These are phyloP conservation scores for Globisporangium takayamanum DNA, from an alignment of 352 stramenopile genomes.

Conservation along the genomic window DNA sequence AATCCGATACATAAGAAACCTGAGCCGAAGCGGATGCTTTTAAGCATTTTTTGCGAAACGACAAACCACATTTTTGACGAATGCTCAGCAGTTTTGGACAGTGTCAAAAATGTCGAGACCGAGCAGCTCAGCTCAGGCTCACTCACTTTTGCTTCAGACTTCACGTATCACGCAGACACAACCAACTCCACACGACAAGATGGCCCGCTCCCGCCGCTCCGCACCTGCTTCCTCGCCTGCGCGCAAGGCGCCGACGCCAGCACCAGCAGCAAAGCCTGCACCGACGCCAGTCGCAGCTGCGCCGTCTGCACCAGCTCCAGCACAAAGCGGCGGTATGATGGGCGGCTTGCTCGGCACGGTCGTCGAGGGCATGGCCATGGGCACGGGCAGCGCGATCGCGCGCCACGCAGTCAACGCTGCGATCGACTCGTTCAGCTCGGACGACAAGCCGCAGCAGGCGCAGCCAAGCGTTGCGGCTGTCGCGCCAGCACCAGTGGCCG, in stretches of 20 bases:
- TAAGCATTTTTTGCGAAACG: too few species aligned
- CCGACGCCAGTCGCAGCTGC: constrained; percentile 26
- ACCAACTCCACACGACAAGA: constrained; percentile 9
- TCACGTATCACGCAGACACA: not conserved
- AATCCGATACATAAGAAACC: too few species aligned
- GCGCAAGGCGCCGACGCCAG: constrained; percentile 30
- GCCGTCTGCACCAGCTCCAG: constrained; percentile 21
- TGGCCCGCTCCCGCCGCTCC: constrained; percentile 67
- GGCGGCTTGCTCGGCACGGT: constrained; percentile 92
- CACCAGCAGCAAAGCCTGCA: constrained; percentile 6
- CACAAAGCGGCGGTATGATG: constrained; percentile 76
- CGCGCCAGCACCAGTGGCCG: constrained; percentile 8
- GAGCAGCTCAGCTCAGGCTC: too few species aligned
- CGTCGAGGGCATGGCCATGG: constrained; percentile 95
- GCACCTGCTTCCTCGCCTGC: constrained; percentile 25
- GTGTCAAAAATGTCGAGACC: too few species aligned
- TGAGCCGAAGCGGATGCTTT: too few species aligned
- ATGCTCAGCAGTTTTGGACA: too few species aligned
- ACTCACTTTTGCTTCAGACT: too few species aligned
- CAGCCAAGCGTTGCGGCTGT: constrained; percentile 12
- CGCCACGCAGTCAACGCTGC: constrained; percentile 79
- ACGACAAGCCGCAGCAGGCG: constrained; percentile 31
- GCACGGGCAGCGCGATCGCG: constrained; percentile 93
- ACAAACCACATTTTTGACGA: too few species aligned
- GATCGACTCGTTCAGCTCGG: constrained; percentile 56